These are phyloP conservation scores for Alternaria burnsii DNA, from an alignment of 2,329 filamentous ascomycete genomes.

Conservation along the genomic window DNA sequence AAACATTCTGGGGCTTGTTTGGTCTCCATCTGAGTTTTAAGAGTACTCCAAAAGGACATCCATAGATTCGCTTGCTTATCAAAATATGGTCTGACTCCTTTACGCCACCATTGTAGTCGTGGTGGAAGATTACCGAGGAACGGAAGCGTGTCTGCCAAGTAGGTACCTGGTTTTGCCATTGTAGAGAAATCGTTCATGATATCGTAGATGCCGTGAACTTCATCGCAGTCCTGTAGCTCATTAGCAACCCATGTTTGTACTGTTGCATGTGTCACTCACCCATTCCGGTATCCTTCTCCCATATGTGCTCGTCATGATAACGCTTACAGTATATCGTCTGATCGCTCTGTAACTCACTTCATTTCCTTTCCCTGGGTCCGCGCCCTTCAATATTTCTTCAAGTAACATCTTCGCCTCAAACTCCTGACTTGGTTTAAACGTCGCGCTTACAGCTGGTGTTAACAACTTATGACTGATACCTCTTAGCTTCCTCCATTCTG, in stretches of 20 bases:
- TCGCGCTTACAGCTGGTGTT: constrained; percentile 48
- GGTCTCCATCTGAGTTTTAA: constrained; percentile 43
- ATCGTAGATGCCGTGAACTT: constrained; percentile 44
- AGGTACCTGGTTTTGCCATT: constrained; percentile 39
- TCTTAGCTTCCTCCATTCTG: constrained; percentile 53
- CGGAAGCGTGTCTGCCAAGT: constrained; percentile 44
- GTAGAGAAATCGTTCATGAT: constrained; percentile 49
- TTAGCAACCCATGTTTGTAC: neutral
- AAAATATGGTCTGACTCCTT: constrained; percentile 37
- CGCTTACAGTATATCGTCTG: constrained; percentile 43
- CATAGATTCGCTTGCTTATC: constrained; percentile 45
- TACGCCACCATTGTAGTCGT: constrained; percentile 44
- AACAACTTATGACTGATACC: constrained; percentile 52
- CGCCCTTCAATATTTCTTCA: constrained; percentile 51
- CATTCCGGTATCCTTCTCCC: constrained; percentile 44
- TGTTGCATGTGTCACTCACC: constrained; percentile 24
- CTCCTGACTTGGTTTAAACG: constrained; percentile 56
- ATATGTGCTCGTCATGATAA: constrained; percentile 51
- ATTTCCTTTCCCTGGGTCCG: constrained; percentile 28
- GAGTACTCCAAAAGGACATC: constrained; percentile 42
- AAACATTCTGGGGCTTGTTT: constrained; percentile 48
- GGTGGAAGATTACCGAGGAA: constrained; percentile 38
- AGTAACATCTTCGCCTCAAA: constrained; percentile 58
- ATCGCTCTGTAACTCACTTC: constrained; percentile 40
- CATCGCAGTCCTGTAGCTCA: constrained; percentile 37